phyloP scores from a whole-genome alignment of 75 land plant genomes.

The Sequoiadendron giganteum region DNA sequence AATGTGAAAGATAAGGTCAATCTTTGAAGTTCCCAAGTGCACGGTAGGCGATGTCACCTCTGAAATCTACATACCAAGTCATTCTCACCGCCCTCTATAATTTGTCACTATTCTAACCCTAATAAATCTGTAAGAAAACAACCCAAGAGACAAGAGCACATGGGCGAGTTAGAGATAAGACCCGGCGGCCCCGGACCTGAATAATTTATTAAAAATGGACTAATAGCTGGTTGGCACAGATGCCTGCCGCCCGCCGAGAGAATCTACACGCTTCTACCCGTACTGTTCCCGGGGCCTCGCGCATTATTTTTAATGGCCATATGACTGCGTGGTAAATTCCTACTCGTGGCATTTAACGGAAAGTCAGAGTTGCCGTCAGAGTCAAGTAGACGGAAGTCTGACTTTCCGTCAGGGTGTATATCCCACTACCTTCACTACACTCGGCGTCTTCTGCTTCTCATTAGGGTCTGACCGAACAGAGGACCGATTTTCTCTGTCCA shows the following conservation, averaged over 20 bases:
- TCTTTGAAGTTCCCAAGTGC: too few species aligned
- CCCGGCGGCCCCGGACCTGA: background rate
- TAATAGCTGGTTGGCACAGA: background rate
- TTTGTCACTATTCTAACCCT: too few species aligned
- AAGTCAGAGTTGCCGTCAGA: background rate
- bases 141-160: background rate
- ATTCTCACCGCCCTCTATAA: too few species aligned
- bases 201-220: background rate
- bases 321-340: background rate
- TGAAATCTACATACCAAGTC: too few species aligned
- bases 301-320: background rate
- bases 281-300: background rate
- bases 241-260: background rate
- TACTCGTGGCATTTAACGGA: background rate
- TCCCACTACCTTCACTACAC: background rate
- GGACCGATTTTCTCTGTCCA: background rate
- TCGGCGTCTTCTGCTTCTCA: background rate
- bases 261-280: background rate
- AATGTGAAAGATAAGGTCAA: too few species aligned
- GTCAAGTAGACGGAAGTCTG: background rate
- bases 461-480: constrained; percentile 4
- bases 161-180: background rate
- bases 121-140: background rate
- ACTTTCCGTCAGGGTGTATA: background rate
- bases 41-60: too few species aligned